These are phyloP conservation scores for Mitragyna speciosa DNA, from an alignment of 257 asterid species.

Conservation along the genomic window DNA sequence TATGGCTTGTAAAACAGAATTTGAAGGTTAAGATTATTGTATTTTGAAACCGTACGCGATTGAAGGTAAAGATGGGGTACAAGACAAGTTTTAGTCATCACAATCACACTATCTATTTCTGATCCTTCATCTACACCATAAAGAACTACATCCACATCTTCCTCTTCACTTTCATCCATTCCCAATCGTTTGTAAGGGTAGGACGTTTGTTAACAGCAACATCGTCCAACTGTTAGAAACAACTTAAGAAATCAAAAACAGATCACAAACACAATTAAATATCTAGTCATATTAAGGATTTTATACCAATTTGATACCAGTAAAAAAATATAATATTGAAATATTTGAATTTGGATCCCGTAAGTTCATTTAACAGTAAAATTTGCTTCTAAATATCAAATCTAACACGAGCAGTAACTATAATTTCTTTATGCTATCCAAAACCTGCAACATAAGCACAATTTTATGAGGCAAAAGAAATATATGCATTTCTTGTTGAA, in stretches of 20 bases:
- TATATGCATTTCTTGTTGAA: background rate
- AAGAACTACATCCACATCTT: slow-evolving; percentile 71
- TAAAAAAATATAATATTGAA: background rate
- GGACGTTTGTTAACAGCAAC: slow-evolving; percentile 37
- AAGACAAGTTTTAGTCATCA: slow-evolving; percentile 42
- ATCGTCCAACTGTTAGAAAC: slow-evolving; percentile 53
- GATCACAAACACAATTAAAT: background rate
- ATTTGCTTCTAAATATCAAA: background rate
- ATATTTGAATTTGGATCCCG: background rate
- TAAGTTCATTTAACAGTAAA: background rate
- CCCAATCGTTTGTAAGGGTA: slow-evolving; percentile 29
- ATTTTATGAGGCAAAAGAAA: background rate
- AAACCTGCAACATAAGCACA: background rate
- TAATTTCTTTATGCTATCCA: background rate
- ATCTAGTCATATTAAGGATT: slow-evolving; percentile 3
- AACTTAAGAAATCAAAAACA: slow-evolving; percentile 1
- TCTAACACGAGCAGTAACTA: background rate
- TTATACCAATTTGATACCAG: background rate
- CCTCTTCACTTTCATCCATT: slow-evolving; percentile 66
- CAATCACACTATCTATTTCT: slow-evolving; percentile 49
- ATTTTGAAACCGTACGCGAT: no score
- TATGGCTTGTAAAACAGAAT: no score
- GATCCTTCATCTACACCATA: slow-evolving; percentile 76
- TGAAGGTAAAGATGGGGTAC: no score
- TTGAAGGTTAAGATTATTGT: no score